phyloP scores from a whole-genome alignment of 805 yeast genomes.

The Kregervanrija fluxuum region DNA sequence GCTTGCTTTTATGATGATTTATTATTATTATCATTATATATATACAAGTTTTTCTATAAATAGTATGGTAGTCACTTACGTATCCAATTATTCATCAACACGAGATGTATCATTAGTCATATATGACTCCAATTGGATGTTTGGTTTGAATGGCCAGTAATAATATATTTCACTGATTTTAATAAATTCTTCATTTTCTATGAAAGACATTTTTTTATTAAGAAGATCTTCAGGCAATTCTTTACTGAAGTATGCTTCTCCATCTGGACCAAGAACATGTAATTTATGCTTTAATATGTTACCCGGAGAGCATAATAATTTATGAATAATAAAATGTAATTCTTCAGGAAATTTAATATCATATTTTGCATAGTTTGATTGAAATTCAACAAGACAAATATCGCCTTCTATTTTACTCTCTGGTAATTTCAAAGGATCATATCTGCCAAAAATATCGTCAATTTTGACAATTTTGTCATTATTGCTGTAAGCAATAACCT shows the following conservation, averaged over 20 bases:
- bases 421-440: slow-evolving; percentile 20
- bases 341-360: slow-evolving; percentile 37
- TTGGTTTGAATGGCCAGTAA: slow-evolving; percentile 81
- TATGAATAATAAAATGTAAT: slow-evolving; percentile 62
- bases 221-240: slow-evolving; percentile 33
- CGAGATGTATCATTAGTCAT: slow-evolving; percentile 5
- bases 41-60: not conserved
- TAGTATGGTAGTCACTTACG: too few species aligned
- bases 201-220: slow-evolving; percentile 37
- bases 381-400: slow-evolving; percentile 25
- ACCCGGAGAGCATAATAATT: slow-evolving; percentile 40
- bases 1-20: not conserved
- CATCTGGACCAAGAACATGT: slow-evolving; percentile 74
- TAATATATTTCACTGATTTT: slow-evolving; percentile 45
- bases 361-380: slow-evolving; percentile 23
- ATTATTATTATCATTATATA: not conserved
- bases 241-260: slow-evolving; percentile 40
- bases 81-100: not conserved
- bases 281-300: slow-evolving; percentile 39
- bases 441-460: slow-evolving; percentile 4
- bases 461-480: slow-evolving; percentile 10
- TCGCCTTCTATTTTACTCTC: slow-evolving; percentile 15
- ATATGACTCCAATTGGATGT: slow-evolving; percentile 20
- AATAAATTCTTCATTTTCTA: slow-evolving; percentile 50
- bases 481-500: slow-evolving; percentile 43